phyloP scores from a whole-genome alignment of 108 stramenopile species.

The Nitzschia putrida region DNA sequence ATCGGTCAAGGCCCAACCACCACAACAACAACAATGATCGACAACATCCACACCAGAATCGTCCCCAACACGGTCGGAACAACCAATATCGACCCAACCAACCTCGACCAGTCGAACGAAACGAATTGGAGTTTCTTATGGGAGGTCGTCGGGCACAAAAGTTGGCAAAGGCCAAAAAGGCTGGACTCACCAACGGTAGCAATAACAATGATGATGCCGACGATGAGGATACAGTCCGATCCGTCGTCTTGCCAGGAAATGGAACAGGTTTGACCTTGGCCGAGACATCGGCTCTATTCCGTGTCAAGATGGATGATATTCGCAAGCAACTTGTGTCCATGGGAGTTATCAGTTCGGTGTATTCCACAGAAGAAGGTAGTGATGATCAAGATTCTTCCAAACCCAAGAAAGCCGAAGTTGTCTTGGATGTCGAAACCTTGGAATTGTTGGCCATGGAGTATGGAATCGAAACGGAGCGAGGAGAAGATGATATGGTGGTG shows the following conservation, averaged over 20 bases:
- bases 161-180: too few species aligned
- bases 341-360: slow-evolving; percentile 1
- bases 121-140: too few species aligned
- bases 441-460: slow-evolving; percentile 56
- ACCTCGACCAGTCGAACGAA: too few species aligned
- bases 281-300: slow-evolving; percentile 29
- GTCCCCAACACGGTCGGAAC: too few species aligned
- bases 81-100: too few species aligned
- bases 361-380: background rate
- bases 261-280: slow-evolving; percentile 2
- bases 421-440: slow-evolving; percentile 43
- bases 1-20: too few species aligned
- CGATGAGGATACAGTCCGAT: background rate
- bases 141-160: too few species aligned
- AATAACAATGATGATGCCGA: too few species aligned
- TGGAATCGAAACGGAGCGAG: slow-evolving; percentile 38
- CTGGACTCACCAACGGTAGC: too few species aligned
- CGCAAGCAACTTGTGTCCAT: slow-evolving; percentile 14
- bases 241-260: slow-evolving; percentile 19
- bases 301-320: slow-evolving; percentile 36
- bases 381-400: slow-evolving; percentile 7
- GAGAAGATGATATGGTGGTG: slow-evolving; percentile 7
- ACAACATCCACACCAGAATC: too few species aligned
- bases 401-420: background rate
- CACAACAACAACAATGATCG: too few species aligned